Percentiles rank a stretch among this genome's conserved stretches.
phyloP scores from a whole-genome alignment of 2,329 filamentous ascomycete species.

The Pseudocercospora cruenta region DNA sequence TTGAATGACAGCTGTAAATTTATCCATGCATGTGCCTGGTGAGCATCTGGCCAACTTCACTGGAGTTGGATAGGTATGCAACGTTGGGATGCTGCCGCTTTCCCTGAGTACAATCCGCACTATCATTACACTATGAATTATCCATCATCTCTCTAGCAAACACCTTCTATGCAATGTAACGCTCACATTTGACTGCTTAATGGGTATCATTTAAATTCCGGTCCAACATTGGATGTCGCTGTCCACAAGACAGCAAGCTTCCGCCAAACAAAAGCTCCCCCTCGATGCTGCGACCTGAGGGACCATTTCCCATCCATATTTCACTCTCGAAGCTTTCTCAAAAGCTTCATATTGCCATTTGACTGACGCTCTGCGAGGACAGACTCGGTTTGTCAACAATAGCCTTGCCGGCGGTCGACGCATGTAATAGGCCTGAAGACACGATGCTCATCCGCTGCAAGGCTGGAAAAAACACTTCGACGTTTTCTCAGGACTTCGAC shows the following conservation, averaged over 20 bases:
- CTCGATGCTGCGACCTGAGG: neutral
- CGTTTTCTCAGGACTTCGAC: slow-evolving; percentile 18
- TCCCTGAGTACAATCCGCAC: neutral
- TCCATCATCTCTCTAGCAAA: neutral
- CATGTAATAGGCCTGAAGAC: neutral
- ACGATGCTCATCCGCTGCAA: neutral
- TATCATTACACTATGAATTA: neutral
- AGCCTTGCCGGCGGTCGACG: neutral
- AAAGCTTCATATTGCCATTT: neutral
- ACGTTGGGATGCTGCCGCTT: neutral
- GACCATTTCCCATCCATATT: neutral
- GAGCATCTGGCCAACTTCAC: neutral
- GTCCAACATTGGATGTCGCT: neutral
- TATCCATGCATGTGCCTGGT: neutral
- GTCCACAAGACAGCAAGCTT: neutral
- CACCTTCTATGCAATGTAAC: neutral
- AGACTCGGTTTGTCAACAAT: neutral
- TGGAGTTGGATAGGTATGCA: neutral
- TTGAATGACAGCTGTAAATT: neutral
- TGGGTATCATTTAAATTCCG: neutral
- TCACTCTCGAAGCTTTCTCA: neutral
- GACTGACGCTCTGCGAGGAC: neutral
- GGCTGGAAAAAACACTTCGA: neutral
- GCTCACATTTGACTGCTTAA: neutral
- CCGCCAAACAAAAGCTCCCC: neutral